Base-by-base conservation (phyloP, 2,329 filamentous ascomycete species). In the Magnaporthiopsis incrustans region DNA sequence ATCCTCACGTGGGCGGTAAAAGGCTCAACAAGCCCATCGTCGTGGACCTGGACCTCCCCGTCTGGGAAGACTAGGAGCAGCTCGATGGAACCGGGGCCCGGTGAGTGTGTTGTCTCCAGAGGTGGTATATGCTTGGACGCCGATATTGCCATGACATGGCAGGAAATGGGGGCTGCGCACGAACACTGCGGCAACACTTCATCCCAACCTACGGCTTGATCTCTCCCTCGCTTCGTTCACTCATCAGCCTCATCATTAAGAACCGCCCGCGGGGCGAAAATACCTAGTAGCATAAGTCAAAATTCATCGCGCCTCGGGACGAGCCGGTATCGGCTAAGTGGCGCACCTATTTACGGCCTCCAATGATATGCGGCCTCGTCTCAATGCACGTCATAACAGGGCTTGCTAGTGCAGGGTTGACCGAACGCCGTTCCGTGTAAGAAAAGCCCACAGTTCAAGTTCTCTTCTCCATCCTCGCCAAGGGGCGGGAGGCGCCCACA, bases 11-110 rank as follows among this genome's bases (percentile, higher is more conserved):
- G 1, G 81, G 79, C 1, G 85, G 85, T 22, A 90, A 87, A 73
- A 80, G 76, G 66, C 86, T 90, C 75, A 87, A 93, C 74, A 90
- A 92, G 72, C 88, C 91, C 26, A 89, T 96, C 68, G 88, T 96
- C n/a, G 86, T 96, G 15, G 91, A 96, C 72, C 71, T 96, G 35
- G 86, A 92, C 68, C 77, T 95, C 66, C 88, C 88, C 0, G 78
- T 87, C 26, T 84, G 81, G 78, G 72, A 74, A 38, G 66, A 68
- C 18, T 53, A 53, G 44, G 44, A 53, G n/a, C 44, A 53, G n/a
- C 44, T 53, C 8, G 44, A 53, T 11, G 44, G 44, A 11, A 22
- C 18, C 18, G 22, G n/a, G 3, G 5, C 7, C 44, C 22, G 18
- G 10, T 25, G 44, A 53, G 22, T 22, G 8, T n/a, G 22, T 1